A percentile compares a stretch with the other conserved stretches of the same genome.
phyloP scores from a whole-genome alignment of 176 grass and related monocot genomes.

The bread wheat (Triticum aestivum) region IWGSC_CS_RefSeq_v2.1 NC_057795.1:649468633-649469132 shows the following conservation, averaged over 20 bases:
- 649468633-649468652: not conserved
- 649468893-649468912: not conserved
- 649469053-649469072: not conserved
- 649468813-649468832: not conserved
- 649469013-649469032: not conserved
- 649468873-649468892: not conserved
- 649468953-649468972: not conserved
- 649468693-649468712: too few relatives aligned
- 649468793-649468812: too few relatives aligned
- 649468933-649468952: not conserved
- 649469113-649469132: not conserved
- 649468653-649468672: too few relatives aligned
- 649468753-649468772: too few relatives aligned
- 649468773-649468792: too few relatives aligned
- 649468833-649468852: not conserved
- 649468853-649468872: not conserved
- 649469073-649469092: not conserved
- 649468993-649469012: not conserved
- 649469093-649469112: not conserved
- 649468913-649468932: not conserved
- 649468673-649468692: too few relatives aligned
- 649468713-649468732: too few relatives aligned
- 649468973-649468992: not conserved
- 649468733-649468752: too few relatives aligned
- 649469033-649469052: not conserved